Evolutionary conservation across 2,329 filamentous ascomycete genomes (phyloP).

Genomic region (Microcyclosporella mali): DNA sequence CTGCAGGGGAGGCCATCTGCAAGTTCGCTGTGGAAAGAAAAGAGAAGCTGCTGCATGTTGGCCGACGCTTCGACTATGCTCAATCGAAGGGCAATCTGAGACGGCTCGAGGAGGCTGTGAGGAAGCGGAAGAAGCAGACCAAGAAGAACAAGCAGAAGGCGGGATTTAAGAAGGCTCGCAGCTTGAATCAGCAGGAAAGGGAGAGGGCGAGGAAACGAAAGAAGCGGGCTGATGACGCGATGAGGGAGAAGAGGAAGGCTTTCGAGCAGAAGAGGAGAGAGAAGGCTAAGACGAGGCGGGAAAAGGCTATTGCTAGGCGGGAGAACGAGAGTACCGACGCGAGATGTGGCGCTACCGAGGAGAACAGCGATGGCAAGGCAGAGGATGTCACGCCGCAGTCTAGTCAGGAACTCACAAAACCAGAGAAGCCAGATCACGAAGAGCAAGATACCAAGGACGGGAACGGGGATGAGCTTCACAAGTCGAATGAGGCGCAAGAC

Average conservation of each 20-base stretch:
- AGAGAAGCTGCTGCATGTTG: conserved; percentile 68
- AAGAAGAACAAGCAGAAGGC: conserved; percentile 32
- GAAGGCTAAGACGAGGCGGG: conserved; percentile 10
- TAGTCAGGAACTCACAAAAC: neutral
- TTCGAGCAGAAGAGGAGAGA: conserved; percentile 12
- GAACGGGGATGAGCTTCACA: neutral
- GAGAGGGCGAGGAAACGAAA: conserved; percentile 22
- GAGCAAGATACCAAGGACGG: neutral
- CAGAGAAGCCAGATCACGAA: neutral
- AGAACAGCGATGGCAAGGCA: neutral
- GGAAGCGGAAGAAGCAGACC: conserved; percentile 33
- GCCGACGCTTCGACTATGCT: conserved; percentile 63
- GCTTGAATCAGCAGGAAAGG: conserved; percentile 35
- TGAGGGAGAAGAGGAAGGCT: conserved; percentile 22
- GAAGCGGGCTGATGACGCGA: conserved; percentile 21
- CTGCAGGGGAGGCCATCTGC: conserved; percentile 63
- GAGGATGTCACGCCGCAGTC: neutral
- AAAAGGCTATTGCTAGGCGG: conserved; percentile 2
- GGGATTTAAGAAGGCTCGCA: conserved; percentile 35
- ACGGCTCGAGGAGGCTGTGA: conserved; percentile 45
- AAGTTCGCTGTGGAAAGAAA: conserved; percentile 56
- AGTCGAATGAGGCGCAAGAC: neutral
- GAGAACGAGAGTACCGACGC: conserved; percentile 1
- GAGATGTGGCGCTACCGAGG: neutral
- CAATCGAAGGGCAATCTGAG: conserved; percentile 58